These are phyloP conservation scores for Raphidocelis subcapitata DNA, from an alignment of 139 green algal genomes.

Conservation along the genomic window DNA sequence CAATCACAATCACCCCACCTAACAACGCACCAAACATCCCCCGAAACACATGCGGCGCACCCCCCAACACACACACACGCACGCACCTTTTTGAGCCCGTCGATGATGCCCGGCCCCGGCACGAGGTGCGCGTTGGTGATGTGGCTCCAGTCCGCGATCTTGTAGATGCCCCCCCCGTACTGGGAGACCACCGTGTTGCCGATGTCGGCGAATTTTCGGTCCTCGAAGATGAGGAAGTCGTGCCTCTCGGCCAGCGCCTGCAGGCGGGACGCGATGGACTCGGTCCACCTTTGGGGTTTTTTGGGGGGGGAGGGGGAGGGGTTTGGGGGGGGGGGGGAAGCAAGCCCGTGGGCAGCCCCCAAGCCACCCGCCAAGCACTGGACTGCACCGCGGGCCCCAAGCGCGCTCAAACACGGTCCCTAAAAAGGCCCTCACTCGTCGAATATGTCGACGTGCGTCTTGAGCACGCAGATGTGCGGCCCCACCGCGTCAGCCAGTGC, in stretches of 20 bases:
- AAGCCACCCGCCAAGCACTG: no score
- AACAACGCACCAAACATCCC: no score
- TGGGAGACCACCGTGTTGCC: constrained; percentile 97
- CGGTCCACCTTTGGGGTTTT: constrained; percentile 50
- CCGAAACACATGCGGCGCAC: no score
- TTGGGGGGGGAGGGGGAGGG: no score
- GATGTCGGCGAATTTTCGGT: constrained; percentile 99
- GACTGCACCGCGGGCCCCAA: no score
- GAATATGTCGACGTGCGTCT: constrained; percentile 98
- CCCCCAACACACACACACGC: no score
- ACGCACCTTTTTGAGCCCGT: constrained; percentile 89
- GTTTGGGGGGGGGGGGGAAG: no score
- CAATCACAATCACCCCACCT: no score
- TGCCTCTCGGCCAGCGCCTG: constrained; percentile 86
- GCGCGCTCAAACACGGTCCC: no score
- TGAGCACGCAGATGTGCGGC: constrained; percentile 93
- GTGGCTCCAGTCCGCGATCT: constrained; percentile 92
- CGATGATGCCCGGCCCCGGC: constrained; percentile 94
- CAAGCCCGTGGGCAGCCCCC: no score
- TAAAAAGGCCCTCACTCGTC: constrained; percentile 57
- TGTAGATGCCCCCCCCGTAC: constrained; percentile 62
- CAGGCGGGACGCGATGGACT: constrained; percentile 33
- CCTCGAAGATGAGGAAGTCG: constrained; percentile 99
- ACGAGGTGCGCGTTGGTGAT: constrained; percentile 98
- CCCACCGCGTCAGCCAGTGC: constrained; percentile 87